phyloP scores from a whole-genome alignment of 2,329 filamentous ascomycete species.

The Ceratocystis huliohia region DNA sequence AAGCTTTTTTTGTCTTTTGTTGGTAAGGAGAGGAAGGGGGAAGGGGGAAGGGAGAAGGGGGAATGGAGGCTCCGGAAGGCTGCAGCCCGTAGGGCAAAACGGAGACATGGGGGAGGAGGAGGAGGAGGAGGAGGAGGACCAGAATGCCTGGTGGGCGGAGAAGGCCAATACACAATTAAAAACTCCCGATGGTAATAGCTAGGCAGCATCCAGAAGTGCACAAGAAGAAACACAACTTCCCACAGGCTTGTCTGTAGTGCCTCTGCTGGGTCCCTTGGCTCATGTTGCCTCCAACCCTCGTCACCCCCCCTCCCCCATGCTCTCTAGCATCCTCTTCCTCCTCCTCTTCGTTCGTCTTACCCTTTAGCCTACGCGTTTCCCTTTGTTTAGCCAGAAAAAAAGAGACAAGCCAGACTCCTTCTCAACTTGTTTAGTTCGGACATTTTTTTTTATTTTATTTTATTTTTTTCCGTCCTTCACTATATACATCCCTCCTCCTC shows the following conservation, averaged over 20 bases:
- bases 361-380: background rate
- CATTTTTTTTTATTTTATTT: constrained; percentile 6
- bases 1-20: background rate
- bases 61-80: background rate
- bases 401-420: constrained; percentile 4
- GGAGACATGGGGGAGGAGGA: too few species aligned
- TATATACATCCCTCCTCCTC: constrained; percentile 1
- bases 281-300: background rate
- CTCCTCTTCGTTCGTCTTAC: background rate
- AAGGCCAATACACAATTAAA: background rate
- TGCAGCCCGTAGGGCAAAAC: too few species aligned
- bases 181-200: background rate
- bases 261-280: background rate
- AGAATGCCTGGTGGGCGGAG: background rate
- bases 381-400: constrained; percentile 5
- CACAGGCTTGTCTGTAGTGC: background rate
- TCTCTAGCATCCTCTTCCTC: background rate
- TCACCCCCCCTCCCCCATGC: background rate
- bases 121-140: background rate
- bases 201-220: background rate
- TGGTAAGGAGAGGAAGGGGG: background rate
- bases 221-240: background rate
- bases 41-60: background rate
- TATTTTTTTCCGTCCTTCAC: background rate
- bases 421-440: background rate